Evolutionary conservation across 805 yeast species (phyloP), one percentile per base, ranked within the genome.

Genomic region (Suhomyces sp.): DNA sequence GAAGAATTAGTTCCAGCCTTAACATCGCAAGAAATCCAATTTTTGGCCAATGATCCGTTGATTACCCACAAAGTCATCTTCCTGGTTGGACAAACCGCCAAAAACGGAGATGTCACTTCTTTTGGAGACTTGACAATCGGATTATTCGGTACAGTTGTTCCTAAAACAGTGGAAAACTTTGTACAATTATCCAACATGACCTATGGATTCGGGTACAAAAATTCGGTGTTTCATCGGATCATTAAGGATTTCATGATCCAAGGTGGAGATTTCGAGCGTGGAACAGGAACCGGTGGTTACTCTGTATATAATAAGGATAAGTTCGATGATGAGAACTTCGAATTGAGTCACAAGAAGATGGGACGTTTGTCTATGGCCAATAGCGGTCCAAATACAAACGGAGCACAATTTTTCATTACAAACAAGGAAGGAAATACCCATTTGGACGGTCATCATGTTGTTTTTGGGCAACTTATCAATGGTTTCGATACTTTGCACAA

Each of bases 71-170:
- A 58, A 23, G 73, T 77, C 3, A 44, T 46, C 11, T 62, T 77
- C 38, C 61, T 63, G 31, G 54, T 77, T 20, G 35, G 58, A 18
- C 65, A 64, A 21, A 60, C 49, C 5, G 49, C 28, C 10, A 35
- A 39, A 4, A 44, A 47, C 7, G 39, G 35, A 10, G 49, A 36
- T 19, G 21, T 31, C 10, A 12, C 11, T 30, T 8, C 6, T 4
- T 21, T 70, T 6, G 82, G 82, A 3, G 53, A 56, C 6, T 49
- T 84, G 38, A 66, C 71, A 8, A 51, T 84, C 12, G 90, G 82
- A 0, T 51, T 84, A 35, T 84, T 80, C 56, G 88, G 88, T 2
- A 66, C 76, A 0, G 72, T 74, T 6, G 83, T 70, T 3, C 91
- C 91, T 3, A 44, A 45, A 19, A 68, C 73, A 12, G 70, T 58